Base-by-base conservation (phyloP, 2,329 filamentous ascomycete species). In the Trichophyton schoenleinii region DNA sequence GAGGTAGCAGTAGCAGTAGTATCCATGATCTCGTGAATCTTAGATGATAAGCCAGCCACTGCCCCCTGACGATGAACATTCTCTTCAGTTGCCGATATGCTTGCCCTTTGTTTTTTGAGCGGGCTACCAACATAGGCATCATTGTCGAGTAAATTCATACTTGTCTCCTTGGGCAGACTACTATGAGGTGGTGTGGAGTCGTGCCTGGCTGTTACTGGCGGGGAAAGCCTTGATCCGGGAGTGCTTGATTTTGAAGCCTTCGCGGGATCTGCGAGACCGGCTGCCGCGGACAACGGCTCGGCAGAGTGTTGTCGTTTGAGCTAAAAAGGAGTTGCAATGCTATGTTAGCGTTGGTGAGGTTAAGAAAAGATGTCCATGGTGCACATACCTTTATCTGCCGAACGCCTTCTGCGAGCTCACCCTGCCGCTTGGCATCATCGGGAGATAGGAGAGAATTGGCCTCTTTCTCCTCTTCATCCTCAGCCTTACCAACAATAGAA, bases 241-340 rank as follows among this genome's bases (percentile, higher is more conserved):
- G 74, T 74, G 59, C 70, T 68, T 13, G 76, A 74, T 59, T 77
- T 76, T 44, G 75, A 75, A 59, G 73, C 75, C 58, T 71, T 75
- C 20, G 72, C 71, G 41, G 73, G 68, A 25, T 73, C 68, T 18
- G 63, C 62, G 42, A 68, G 70, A 22, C 64, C 68, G 25, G 64
- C 76, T 59, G 71, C 71, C 15, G 79, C 70, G 34, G 68, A 67
- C 49, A 74, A 64, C 1, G 81, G 81, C 62, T 86, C 84, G 18
- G 81, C 79, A 9, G 84, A 86, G 69, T 85, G 84, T 68, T 85
- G 82, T 59, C 84, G 81, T 77, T 87, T 87, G 61, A 87, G 78
- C 84, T 86, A 67, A 65, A 65, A 44, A 63, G 46, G 55, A 31
- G 41, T 4, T 36, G 22, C 31, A 62, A 13, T 44, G 38, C 20